These are phyloP conservation scores for Beauveria rudraprayagi DNA, from an alignment of 2,329 filamentous ascomycete species.

Conservation along the genomic window DNA sequence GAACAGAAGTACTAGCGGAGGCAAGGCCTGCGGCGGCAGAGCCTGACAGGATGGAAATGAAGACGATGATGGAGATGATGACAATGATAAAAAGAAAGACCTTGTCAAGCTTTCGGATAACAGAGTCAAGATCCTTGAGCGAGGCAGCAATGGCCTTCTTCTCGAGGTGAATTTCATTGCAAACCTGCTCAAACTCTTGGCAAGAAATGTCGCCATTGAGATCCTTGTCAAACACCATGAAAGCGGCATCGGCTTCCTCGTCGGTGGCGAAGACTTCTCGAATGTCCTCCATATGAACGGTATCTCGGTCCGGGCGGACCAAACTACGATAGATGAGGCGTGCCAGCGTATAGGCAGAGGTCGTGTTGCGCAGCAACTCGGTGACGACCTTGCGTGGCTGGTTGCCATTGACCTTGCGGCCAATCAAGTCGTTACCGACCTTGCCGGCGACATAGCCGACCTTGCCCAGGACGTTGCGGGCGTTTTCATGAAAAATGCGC, in stretches of 20 bases:
- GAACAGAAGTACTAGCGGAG: constrained; percentile 76
- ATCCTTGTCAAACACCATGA: constrained; percentile 90
- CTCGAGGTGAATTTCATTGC: constrained; percentile 88
- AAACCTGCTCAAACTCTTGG: constrained; percentile 87
- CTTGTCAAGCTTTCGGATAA: constrained; percentile 81
- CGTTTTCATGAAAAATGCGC: constrained; percentile 63
- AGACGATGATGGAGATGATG: constrained; percentile 74
- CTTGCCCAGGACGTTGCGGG: constrained; percentile 66
- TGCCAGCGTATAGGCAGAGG: constrained; percentile 74
- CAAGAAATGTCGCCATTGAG: constrained; percentile 95
- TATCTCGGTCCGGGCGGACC: constrained; percentile 64
- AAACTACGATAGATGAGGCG: constrained; percentile 84
- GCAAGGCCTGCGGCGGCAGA: constrained; percentile 88
- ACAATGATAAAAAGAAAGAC: constrained; percentile 83
- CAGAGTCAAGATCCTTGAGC: constrained; percentile 88
- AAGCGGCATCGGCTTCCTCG: constrained; percentile 83
- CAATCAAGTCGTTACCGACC: constrained; percentile 87
- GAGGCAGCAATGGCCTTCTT: constrained; percentile 93
- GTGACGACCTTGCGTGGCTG: constrained; percentile 81
- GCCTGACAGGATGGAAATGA: constrained; percentile 81
- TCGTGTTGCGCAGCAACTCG: constrained; percentile 63
- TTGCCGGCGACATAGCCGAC: constrained; percentile 79
- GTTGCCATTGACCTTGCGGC: constrained; percentile 60
- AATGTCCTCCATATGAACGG: constrained; percentile 70
- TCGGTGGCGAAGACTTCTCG: constrained; percentile 69